Conservation (phyloP, 176 grass and related monocot species). For the Otatea glauca region DNA sequence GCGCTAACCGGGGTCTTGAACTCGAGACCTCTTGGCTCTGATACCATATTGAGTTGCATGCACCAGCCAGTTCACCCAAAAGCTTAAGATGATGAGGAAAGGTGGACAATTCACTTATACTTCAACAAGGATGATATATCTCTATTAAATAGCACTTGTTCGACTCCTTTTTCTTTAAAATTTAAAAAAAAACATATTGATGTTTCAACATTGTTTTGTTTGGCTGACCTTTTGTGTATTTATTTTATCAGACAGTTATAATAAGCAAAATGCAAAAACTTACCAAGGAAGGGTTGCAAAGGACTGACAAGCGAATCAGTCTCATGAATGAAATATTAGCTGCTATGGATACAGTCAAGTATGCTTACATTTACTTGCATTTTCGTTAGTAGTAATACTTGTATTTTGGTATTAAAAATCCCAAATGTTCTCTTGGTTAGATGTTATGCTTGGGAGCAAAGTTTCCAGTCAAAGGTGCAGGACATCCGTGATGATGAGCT, state of each 20-base stretch:
- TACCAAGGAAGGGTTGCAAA: conserved; percentile 91
- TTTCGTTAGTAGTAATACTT: not conserved
- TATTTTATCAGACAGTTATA: conserved; percentile 71
- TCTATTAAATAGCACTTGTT: conserved; percentile 14
- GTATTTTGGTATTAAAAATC: conserved; percentile 16
- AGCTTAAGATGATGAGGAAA: too few species aligned
- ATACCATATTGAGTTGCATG: too few species aligned
- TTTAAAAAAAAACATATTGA: not conserved
- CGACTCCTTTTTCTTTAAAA: not conserved
- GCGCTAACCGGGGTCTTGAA: too few species aligned
- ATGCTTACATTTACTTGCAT: conserved; percentile 49
- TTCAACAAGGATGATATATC: not conserved
- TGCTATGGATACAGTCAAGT: conserved; percentile 99
- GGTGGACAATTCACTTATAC: too few species aligned
- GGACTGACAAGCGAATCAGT: conserved; percentile 95
- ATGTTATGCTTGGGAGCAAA: conserved; percentile 99
- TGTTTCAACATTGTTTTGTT: conserved; percentile 8
- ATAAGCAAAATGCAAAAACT: conserved; percentile 98
- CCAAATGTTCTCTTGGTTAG: conserved; percentile 44
- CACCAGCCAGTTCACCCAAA: too few species aligned
- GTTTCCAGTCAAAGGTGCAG: conserved; percentile 97
- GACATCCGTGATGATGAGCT: conserved; percentile 91
- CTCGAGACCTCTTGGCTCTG: too few species aligned
- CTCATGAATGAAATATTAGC: conserved; percentile 99
- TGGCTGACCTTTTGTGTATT: conserved; percentile 18